These are phyloP conservation scores for Tetrahymena thermophila DNA, from an alignment of 73 alveolate genomes.

Conservation along the genomic window DNA sequence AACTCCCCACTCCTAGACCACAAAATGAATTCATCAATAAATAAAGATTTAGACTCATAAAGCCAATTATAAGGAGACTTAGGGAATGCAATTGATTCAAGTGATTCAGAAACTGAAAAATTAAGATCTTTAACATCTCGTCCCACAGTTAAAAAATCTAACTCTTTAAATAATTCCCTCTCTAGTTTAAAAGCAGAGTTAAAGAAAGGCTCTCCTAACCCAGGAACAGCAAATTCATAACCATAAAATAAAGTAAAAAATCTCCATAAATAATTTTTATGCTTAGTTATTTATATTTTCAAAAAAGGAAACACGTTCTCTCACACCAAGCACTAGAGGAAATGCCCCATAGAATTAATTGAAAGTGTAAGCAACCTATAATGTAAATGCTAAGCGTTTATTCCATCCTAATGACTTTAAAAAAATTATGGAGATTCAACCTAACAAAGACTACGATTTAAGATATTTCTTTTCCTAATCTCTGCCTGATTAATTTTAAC, in stretches of 20 bases:
- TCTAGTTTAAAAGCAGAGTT: neutral
- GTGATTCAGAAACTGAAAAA: neutral
- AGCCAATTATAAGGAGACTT: neutral
- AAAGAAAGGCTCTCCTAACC: neutral
- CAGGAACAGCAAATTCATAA: neutral
- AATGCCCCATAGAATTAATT: neutral
- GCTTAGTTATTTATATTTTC: too few species aligned
- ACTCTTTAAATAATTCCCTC: neutral
- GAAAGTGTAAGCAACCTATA: neutral
- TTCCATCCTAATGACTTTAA: neutral
- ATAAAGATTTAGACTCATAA: neutral
- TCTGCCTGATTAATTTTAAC: neutral
- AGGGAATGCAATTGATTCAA: neutral
- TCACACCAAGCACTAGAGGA: neutral
- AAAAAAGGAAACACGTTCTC: neutral
- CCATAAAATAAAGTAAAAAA: neutral
- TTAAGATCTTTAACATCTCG: neutral
- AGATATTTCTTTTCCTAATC: neutral
- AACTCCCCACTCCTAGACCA: neutral
- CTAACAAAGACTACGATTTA: neutral
- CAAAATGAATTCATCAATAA: neutral
- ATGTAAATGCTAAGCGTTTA: neutral
- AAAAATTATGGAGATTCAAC: neutral
- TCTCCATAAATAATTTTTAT: too few species aligned
- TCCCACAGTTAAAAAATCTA: neutral